Evolutionary conservation across 1,284 basidiomycete genomes (phyloP).

Genomic region (Boletus holoroseus): DNA sequence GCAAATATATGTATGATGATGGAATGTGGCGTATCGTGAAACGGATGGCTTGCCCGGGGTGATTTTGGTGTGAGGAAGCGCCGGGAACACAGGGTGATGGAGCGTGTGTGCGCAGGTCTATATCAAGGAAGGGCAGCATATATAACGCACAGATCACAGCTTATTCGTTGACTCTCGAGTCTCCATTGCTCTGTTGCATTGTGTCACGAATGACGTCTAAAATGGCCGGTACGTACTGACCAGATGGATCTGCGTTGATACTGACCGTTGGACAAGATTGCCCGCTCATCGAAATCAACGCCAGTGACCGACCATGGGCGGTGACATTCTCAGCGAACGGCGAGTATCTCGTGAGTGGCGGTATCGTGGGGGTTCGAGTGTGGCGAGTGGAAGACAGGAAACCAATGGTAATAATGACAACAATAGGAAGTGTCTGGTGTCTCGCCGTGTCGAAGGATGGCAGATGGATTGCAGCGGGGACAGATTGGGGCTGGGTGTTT

Average conservation of each 20-base stretch:
- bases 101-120: neutral
- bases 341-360: neutral
- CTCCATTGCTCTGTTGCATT: too few species aligned
- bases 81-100: too few species aligned
- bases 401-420: neutral
- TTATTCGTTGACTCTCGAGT: too few species aligned
- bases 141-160: neutral
- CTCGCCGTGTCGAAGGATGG: conserved; percentile 10
- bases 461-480: conserved; percentile 1
- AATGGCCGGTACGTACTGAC: neutral
- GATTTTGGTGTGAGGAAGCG: too few species aligned
- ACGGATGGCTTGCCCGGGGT: too few species aligned
- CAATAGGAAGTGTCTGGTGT: neutral
- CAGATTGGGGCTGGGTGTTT: neutral
- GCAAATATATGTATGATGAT: too few species aligned
- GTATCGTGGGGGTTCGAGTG: neutral
- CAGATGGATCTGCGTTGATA: neutral
- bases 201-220: neutral
- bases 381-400: neutral
- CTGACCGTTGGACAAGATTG: neutral
- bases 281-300: neutral
- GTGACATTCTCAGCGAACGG: neutral
- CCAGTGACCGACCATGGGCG: accelerated
- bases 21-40: too few species aligned
- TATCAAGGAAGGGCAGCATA: neutral